Base-by-base conservation (phyloP, 768 basidiomycete genomes). In the Naematelia aurantialba region DNA sequence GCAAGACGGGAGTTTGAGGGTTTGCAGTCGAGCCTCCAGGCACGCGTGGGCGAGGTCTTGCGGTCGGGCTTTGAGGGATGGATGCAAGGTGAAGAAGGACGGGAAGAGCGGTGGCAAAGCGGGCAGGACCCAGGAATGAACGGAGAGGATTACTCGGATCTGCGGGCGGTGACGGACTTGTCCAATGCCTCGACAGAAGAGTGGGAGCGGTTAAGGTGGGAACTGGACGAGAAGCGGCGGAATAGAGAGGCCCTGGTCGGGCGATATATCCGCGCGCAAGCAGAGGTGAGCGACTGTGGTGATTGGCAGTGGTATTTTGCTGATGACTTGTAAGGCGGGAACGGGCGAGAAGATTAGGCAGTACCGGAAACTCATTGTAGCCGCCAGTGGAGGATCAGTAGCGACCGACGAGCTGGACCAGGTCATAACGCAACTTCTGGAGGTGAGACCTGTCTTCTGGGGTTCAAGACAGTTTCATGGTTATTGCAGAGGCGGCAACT, bases 51-150 rank as follows among this genome's bases (percentile, higher is more conserved):
- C 19, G 83, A 83, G 67, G 81, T 88, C 63, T 91, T 90, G 79
- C 83, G 89, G 51, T 71, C 87, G 24, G 94, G 92, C 1, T 97
- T 88, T 87, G 90, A 94, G 74, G 89, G 88, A 67, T 98, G 94
- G 92, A 79, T 89, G 21, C 85, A 85, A 65, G 87, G 88, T 57
- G 89, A 97, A 78, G 87, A 89, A 71, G 79, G 79, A 30, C 82
- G 92, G 25, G 91, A 94, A 78, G 83, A 80, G 60, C 75, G 76
- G 1, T 85, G 89, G 63, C 83, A 84, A 0, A 82, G 82, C 52
- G 88, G 87, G 4, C 79, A 83, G 51, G 34, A 39, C 17, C 8
- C 34, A 8, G 34, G 34, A 76, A 42, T 17, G 52, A 63, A 25
- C 5, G 66, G 46, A 2, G 66, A 70, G 17, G 70, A 74, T 29